phyloP scores from a whole-genome alignment of 2,329 filamentous ascomycete genomes.

The Pyricularia sp. region DNA sequence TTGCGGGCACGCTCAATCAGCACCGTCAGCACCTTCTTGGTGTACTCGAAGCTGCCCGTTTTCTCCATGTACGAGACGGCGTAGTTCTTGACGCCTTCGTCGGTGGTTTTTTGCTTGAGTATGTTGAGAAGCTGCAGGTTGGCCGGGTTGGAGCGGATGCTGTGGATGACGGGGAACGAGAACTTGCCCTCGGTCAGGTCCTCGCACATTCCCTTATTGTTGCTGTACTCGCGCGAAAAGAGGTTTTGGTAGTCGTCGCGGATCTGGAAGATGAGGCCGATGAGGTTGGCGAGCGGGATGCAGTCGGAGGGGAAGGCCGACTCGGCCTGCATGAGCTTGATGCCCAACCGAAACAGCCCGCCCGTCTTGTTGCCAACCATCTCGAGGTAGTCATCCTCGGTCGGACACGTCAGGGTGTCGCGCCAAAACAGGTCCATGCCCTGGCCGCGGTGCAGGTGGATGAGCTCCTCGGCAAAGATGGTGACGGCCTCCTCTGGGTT shows the following conservation, averaged over 20 bases:
- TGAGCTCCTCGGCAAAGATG: slow-evolving; percentile 73
- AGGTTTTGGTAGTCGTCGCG: slow-evolving; percentile 93
- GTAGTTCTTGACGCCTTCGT: slow-evolving; percentile 84
- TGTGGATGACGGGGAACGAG: slow-evolving; percentile 90
- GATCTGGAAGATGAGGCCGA: slow-evolving; percentile 85
- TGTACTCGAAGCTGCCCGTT: slow-evolving; percentile 86
- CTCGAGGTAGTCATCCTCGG: slow-evolving; percentile 84
- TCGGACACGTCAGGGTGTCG: slow-evolving; percentile 74
- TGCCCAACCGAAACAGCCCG: slow-evolving; percentile 72
- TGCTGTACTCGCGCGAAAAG: slow-evolving; percentile 60
- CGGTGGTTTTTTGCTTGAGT: slow-evolving; percentile 76
- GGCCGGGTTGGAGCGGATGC: slow-evolving; percentile 65
- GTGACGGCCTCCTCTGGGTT: slow-evolving; percentile 54
- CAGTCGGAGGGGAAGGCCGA: slow-evolving; percentile 52
- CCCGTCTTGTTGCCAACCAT: slow-evolving; percentile 92
- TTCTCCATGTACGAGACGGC: slow-evolving; percentile 85
- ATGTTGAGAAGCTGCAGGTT: slow-evolving; percentile 85
- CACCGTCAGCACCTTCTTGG: slow-evolving; percentile 54
- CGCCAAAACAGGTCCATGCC: slow-evolving; percentile 91
- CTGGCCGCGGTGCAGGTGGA: slow-evolving; percentile 79
- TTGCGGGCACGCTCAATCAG: slow-evolving; percentile 54
- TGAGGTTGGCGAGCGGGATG: slow-evolving; percentile 73
- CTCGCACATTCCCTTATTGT: slow-evolving; percentile 90
- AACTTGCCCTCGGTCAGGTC: slow-evolving; percentile 97
- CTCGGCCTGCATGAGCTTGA: slow-evolving; percentile 83